Evolutionary conservation across 1,284 basidiomycete species (phyloP).

Genomic region (Ustilago cynodontis): DNA sequence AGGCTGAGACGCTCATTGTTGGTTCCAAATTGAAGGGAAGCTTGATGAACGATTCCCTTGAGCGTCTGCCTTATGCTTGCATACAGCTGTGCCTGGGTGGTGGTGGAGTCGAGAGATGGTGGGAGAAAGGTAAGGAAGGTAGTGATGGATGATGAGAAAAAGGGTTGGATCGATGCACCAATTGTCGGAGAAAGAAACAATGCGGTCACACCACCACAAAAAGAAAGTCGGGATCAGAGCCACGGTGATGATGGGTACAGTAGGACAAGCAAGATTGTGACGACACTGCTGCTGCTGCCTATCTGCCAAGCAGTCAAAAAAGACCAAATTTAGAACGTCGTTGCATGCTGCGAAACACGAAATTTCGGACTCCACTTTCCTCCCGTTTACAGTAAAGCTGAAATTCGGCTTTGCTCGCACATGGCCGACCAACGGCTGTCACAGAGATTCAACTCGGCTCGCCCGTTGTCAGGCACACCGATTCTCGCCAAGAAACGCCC

Average conservation of each 20-base stretch:
- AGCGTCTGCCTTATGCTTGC: slow-evolving; percentile 10
- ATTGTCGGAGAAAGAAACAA: slow-evolving; percentile 8
- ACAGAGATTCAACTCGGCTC: not conserved
- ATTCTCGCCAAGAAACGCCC: not conserved
- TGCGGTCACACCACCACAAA: not conserved
- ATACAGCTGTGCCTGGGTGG: not conserved
- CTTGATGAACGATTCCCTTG: not conserved
- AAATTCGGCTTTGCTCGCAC: slow-evolving; percentile 1
- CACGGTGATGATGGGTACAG: no score
- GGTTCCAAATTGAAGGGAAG: not conserved
- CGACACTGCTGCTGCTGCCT: not conserved
- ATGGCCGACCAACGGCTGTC: no score
- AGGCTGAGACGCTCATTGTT: slow-evolving; percentile 43
- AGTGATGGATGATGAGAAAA: not conserved
- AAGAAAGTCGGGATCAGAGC: no score
- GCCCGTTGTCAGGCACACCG: slow-evolving; percentile 1
- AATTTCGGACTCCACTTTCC: slow-evolving; percentile 11
- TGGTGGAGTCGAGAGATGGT: not conserved
- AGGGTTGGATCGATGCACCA: slow-evolving; percentile 5
- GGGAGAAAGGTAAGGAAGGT: not conserved
- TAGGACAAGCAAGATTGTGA: no score
- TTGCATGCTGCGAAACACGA: slow-evolving; percentile 6
- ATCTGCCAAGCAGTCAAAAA: not conserved
- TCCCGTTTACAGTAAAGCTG: not conserved
- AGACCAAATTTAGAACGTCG: slow-evolving; percentile 32